A percentile compares a stretch with the other conserved stretches of the same genome.
These are phyloP conservation scores for Stagonosporopsis vannaccii DNA, from an alignment of 2,329 filamentous ascomycete species.

Conservation along the genomic window DNA sequence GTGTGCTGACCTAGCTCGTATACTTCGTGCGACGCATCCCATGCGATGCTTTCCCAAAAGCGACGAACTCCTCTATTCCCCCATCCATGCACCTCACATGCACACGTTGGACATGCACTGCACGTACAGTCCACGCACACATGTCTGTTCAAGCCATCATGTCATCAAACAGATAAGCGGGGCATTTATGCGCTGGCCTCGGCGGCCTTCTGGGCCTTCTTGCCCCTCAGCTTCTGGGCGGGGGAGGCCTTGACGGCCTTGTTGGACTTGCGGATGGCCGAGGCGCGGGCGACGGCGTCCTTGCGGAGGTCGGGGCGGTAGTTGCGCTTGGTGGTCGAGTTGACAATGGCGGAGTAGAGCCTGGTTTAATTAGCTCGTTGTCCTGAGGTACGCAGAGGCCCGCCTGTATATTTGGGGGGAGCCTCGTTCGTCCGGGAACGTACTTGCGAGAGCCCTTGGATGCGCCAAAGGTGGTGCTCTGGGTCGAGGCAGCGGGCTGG, in stretches of 20 bases:
- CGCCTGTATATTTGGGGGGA: background rate
- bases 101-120: too few relatives aligned
- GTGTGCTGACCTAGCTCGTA: conserved; percentile 20
- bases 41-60: conserved; percentile 18
- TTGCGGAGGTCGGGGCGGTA: conserved; percentile 70
- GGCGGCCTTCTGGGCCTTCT: conserved; percentile 76
- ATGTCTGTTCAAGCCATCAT: background rate
- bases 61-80: conserved; percentile 7
- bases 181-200: conserved; percentile 38
- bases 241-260: conserved; percentile 76
- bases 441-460: conserved; percentile 82
- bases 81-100: background rate
- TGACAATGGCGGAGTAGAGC: conserved; percentile 89
- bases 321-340: conserved; percentile 78
- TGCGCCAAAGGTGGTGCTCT: conserved; percentile 73
- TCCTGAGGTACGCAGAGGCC: too few relatives aligned
- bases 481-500: conserved; percentile 73
- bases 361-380: conserved; percentile 41
- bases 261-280: conserved; percentile 82
- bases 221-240: conserved; percentile 78
- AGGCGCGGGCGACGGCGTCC: conserved; percentile 82
- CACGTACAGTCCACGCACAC: background rate
- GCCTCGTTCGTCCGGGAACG: conserved; percentile 56
- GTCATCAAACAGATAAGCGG: background rate
- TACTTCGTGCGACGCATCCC: conserved; percentile 18